Base-by-base conservation (phyloP, 805 yeast species). In the Spathaspora arborariae region DNA sequence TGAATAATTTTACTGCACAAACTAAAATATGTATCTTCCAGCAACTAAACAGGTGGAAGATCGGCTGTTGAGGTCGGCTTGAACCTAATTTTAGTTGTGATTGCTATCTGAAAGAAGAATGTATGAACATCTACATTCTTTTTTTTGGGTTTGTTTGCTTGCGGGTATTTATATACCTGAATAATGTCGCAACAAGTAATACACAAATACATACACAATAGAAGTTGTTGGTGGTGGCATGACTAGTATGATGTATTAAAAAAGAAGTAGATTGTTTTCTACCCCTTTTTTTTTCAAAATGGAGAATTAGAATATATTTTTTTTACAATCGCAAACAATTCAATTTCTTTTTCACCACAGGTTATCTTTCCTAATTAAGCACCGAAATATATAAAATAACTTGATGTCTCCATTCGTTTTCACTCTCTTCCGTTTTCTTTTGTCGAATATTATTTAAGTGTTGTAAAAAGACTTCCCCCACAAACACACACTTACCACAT, bases 211-310 rank as follows among this genome's bases (percentile, higher is more conserved):
- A n/a, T n/a, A n/a, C n/a, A n/a, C n/a, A n/a, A n/a, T n/a, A n/a
- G n/a, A n/a, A n/a, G n/a, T n/a, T n/a, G n/a, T n/a, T n/a, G n/a
- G n/a, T n/a, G n/a, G n/a, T n/a, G n/a, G n/a, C n/a, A n/a, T n/a
- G n/a, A n/a, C n/a, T n/a, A n/a, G n/a, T n/a, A n/a, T n/a, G n/a
- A n/a, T n/a, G n/a, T n/a, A n/a, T n/a, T n/a, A n/a, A n/a, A n/a
- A n/a, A n/a, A n/a, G n/a, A n/a, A n/a, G n/a, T n/a, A n/a, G n/a
- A n/a, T n/a, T n/a, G n/a, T 30, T 13, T 3, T 30, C 35, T 30
- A 30, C 35, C 35, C 35, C 35, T 30, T 30, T 30, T 27, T 30
- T 30, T 30, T n/a, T n/a, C n/a, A n/a, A n/a, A n/a, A n/a, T n/a
- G n/a, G n/a, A n/a, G n/a, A n/a, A n/a, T n/a, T n/a, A n/a, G n/a